Conservation (phyloP, 345 rosid species). For the Fremontodendron californicum region DNA sequence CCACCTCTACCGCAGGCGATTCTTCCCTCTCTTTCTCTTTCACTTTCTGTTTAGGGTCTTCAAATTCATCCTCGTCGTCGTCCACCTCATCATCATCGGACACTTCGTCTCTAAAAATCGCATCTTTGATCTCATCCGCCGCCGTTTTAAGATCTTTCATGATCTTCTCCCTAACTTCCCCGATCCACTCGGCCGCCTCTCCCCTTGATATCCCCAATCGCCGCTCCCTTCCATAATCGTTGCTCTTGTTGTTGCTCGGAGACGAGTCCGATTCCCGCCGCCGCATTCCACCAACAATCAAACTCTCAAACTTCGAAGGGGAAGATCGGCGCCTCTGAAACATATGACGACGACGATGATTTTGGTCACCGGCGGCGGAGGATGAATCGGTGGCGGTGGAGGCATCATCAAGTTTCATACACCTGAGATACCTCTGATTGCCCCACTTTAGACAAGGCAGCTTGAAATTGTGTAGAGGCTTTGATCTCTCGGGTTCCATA, state of each 20-base stretch:
- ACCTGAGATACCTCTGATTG: conserved; percentile 34
- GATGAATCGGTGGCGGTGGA: no score
- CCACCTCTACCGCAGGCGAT: conserved; percentile 25
- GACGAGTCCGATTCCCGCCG: conserved; percentile 9
- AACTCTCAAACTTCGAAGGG: conserved; percentile 19
- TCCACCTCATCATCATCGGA: conserved; percentile 22
- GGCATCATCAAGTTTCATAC: no score
- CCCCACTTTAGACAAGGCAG: conserved; percentile 54
- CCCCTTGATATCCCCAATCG: conserved; percentile 18
- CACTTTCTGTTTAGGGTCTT: background rate
- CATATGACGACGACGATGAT: background rate
- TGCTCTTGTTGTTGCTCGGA: background rate
- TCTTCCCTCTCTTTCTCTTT: conserved; percentile 25
- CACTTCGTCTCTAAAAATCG: conserved; percentile 29
- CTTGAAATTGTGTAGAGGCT: conserved; percentile 45
- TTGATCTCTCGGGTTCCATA: conserved; percentile 49
- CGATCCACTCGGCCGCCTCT: conserved; percentile 56
- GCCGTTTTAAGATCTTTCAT: conserved; percentile 47
- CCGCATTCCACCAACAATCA: conserved; percentile 3
- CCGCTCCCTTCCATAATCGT: conserved; percentile 8
- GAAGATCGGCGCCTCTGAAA: conserved; percentile 31
- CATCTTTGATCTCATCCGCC: conserved; percentile 42
- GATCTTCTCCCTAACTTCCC: conserved; percentile 49
- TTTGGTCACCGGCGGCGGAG: conserved; percentile 28
- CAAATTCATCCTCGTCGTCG: conserved; percentile 8